Evolutionary conservation across 2,329 filamentous ascomycete genomes (phyloP), one percentile per base, ranked within the genome.

Genomic region (Claviceps pusilla): DNA sequence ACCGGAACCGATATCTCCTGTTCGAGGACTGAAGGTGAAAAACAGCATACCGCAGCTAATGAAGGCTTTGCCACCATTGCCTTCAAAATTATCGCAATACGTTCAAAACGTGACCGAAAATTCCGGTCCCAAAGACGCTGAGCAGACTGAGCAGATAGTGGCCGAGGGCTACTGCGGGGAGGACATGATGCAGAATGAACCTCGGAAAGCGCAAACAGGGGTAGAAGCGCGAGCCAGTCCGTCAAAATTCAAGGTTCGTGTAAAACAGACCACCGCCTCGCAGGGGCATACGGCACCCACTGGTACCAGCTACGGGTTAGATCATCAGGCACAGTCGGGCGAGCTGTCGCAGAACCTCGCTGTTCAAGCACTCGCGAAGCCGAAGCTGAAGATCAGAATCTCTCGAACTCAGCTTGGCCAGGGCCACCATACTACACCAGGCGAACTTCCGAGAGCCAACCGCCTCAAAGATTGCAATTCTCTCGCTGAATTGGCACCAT

Each of bases 41-140:
- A 75, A 73, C 57, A 77, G 73, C 57, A 73, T 76, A 52, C 73
- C 76, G 7, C 70, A 71, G 45, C 63, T 78, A 14, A 78, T 78
- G 74, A 78, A 79, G 60, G 70, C 72, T 28, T 59, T 78, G 46
- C 76, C 76, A 14, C 66, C 72, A 14, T 58, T 77, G 7, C 75
- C 75, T 3, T 62, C 62, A 4, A 64, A 67, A 39, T 55, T 55
- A 11, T 48, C 54, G 11, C 43, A 29, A 45, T 24, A 48, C 41
- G 47, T 41, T 11, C 52, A 48, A 29, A 54, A 53, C 10, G 54
- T 48, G 3, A 42, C 51, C 31, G 43, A 45, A 16, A 29, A 49
- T 9, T 10, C n/a, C 6, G 11, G 19, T 4, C 24, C 16, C 7
- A 16, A 45, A 31, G 31, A 10, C 24, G 28, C 28, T 47, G 28